Evolutionary conservation across 148 eudicot genomes (phyloP).

Genomic region (Cornus controversa): DNA sequence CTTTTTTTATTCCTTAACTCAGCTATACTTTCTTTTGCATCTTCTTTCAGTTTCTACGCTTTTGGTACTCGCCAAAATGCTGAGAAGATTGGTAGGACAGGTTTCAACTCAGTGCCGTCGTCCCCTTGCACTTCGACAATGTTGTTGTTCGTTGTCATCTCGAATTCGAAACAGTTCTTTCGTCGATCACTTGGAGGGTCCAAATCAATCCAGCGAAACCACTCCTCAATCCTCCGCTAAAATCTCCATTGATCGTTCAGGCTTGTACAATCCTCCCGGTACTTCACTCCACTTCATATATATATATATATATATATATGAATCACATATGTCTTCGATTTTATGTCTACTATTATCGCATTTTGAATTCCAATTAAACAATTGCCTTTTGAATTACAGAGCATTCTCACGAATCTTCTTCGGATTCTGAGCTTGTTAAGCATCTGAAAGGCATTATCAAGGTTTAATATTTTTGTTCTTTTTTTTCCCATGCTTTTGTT

Average conservation of each 20-base stretch:
- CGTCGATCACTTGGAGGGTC: conserved; percentile 49
- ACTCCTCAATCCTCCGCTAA: conserved; percentile 35
- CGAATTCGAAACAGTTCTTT: conserved; percentile 29
- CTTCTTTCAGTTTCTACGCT: no score
- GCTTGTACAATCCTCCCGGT: conserved; percentile 68
- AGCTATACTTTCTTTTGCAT: no score
- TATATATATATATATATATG: no score
- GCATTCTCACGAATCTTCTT: conserved; percentile 67
- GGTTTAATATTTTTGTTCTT: conserved; percentile 32
- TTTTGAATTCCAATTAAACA: background rate
- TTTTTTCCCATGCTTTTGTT: background rate
- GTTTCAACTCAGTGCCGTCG: conserved; percentile 30
- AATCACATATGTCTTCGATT: background rate
- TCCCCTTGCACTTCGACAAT: conserved; percentile 18
- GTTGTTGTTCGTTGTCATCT: conserved; percentile 23
- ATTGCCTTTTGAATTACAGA: conserved; percentile 36
- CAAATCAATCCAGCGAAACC: conserved; percentile 3
- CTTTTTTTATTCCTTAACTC: no score
- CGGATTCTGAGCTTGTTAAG: conserved; percentile 91
- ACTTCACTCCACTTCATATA: background rate
- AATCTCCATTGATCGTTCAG: conserved; percentile 81
- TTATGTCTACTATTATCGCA: background rate
- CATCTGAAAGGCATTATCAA: conserved; percentile 86
- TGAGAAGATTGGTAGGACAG: conserved; percentile 43
- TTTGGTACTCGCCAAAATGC: conserved; percentile 24